Percentiles rank a stretch among this genome's conserved stretches.
These are phyloP conservation scores for Daldinia vernicosa DNA, from an alignment of 495 filamentous ascomycete genomes.

Conservation along the genomic window DNA sequence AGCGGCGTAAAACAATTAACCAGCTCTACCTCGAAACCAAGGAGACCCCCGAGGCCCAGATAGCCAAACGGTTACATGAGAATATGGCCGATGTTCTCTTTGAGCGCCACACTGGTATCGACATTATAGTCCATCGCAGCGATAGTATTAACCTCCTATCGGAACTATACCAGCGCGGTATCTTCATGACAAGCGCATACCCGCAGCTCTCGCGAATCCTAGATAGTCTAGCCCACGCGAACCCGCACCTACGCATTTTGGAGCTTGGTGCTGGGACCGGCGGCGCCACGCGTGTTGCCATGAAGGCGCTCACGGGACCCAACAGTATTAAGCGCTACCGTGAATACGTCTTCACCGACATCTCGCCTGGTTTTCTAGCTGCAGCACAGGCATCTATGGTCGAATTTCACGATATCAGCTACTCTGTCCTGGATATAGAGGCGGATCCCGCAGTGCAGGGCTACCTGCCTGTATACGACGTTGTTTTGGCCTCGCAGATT, in stretches of 20 bases:
- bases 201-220: constrained; percentile 36
- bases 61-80: constrained; percentile 15
- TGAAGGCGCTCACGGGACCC: constrained; percentile 45
- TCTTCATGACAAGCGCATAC: constrained; percentile 41
- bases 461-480: constrained; percentile 57
- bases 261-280: constrained; percentile 66
- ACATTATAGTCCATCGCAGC: constrained; percentile 48
- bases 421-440: constrained; percentile 53
- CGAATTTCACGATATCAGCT: constrained; percentile 36
- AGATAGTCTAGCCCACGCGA: constrained; percentile 40
- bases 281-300: constrained; percentile 50
- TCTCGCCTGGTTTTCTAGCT: constrained; percentile 58
- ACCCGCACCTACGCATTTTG: constrained; percentile 54
- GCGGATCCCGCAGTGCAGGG: constrained; percentile 53
- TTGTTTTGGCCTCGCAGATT: constrained; percentile 55
- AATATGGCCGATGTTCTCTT: constrained; percentile 51
- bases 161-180: constrained; percentile 46
- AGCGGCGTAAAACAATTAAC: background rate
- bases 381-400: constrained; percentile 48
- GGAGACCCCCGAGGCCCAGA: background rate
- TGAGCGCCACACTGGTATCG: constrained; percentile 50
- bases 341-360: constrained; percentile 58
- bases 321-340: constrained; percentile 30
- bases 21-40: background rate
- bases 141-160: constrained; percentile 40